Conservation (phyloP, 192 early-diverging fungal species). For the Backusella macrospora region DNA sequence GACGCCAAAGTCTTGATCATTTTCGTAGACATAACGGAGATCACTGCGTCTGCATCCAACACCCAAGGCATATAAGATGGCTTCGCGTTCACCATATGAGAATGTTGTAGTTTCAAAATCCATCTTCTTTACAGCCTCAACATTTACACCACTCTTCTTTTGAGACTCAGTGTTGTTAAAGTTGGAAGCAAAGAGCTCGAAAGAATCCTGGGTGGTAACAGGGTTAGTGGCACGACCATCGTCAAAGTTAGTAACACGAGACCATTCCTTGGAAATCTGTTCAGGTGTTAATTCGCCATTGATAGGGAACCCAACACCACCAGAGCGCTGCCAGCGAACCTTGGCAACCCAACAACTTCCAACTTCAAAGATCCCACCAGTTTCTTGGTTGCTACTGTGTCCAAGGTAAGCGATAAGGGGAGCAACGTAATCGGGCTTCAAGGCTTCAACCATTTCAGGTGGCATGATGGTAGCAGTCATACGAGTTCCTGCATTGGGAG, state of each 20-base stretch:
- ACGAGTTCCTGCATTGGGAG: conserved; percentile 94
- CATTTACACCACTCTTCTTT: conserved; percentile 56
- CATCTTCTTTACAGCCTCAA: conserved; percentile 66
- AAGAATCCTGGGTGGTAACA: conserved; percentile 74
- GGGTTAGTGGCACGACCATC: conserved; percentile 95
- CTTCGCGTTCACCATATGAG: conserved; percentile 85
- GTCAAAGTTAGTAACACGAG: conserved; percentile 87
- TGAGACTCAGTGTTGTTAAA: conserved; percentile 64
- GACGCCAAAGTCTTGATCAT: conserved; percentile 75
- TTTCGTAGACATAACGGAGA: conserved; percentile 92
- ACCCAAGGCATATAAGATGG: conserved; percentile 93
- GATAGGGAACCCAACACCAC: conserved; percentile 91
- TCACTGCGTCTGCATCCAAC: conserved; percentile 89
- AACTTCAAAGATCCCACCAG: conserved; percentile 93
- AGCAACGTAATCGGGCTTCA: conserved; percentile 96
- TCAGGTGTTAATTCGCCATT: conserved; percentile 85
- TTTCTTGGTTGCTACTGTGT: conserved; percentile 77
- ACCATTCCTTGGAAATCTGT: conserved; percentile 78
- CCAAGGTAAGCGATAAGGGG: conserved; percentile 90
- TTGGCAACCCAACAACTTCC: conserved; percentile 94
- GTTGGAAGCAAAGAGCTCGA: conserved; percentile 82
- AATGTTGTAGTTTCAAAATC: conserved; percentile 61
- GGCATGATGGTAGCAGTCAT: conserved; percentile 99
- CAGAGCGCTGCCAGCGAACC: conserved; percentile 95
- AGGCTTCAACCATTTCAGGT: conserved; percentile 90